phyloP scores from a whole-genome alignment of 768 basidiomycete genomes.

The Fomitopsis pulvina region DNA sequence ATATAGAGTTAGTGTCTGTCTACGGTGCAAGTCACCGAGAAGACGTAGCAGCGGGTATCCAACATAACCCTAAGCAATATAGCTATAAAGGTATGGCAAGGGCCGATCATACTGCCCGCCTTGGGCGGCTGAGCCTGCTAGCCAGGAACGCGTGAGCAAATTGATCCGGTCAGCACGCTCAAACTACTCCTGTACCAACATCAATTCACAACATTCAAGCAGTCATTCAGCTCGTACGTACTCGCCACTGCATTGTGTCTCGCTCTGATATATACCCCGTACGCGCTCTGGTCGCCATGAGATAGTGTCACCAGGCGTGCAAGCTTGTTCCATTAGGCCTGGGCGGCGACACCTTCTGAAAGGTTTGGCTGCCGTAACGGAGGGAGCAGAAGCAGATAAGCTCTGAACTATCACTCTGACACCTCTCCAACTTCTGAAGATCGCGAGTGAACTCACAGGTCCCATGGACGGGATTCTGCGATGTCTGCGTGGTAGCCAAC shows the following conservation, averaged over 20 bases:
- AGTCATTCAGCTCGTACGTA: neutral
- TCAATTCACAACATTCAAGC: neutral
- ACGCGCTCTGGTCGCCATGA: neutral
- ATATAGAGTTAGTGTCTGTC: constrained; percentile 12
- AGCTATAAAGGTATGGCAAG: constrained; percentile 13
- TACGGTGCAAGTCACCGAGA: neutral
- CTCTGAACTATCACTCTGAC: neutral
- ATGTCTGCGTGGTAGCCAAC: neutral
- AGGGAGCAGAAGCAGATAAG: neutral
- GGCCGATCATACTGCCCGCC: constrained; percentile 12
- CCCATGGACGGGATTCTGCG: neutral
- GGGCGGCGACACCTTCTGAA: no score
- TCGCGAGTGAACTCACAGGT: neutral
- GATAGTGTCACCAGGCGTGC: neutral
- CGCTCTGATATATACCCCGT: neutral
- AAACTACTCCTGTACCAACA: neutral
- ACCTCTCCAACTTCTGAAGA: neutral
- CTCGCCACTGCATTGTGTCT: neutral
- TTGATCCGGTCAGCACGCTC: constrained; percentile 8
- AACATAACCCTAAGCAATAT: constrained; percentile 15
- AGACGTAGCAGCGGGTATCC: neutral
- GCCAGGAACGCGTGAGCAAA: constrained; percentile 15
- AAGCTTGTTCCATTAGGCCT: no score
- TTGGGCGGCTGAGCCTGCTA: neutral
- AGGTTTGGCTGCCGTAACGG: no score